These are phyloP conservation scores for Ajuga reptans DNA, from an alignment of 305 asterid species.

Conservation along the genomic window DNA sequence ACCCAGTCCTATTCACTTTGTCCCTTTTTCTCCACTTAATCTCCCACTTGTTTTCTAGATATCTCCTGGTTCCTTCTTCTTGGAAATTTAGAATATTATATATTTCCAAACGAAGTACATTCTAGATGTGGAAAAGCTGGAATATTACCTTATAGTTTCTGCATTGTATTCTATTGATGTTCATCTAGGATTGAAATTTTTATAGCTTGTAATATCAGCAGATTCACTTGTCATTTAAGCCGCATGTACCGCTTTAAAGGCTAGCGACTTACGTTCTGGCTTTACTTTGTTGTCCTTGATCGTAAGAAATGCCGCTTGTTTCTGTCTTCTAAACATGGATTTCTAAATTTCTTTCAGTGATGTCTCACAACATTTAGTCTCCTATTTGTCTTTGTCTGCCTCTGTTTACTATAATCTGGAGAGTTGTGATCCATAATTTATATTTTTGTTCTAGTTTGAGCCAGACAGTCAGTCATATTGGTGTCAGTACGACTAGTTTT, in stretches of 20 bases:
- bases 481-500: not conserved
- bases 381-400: not conserved
- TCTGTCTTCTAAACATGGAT: not conserved
- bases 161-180: not conserved
- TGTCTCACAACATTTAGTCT: not conserved
- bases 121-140: not conserved
- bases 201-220: not conserved
- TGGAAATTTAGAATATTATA: not conserved
- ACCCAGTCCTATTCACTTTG: not conserved
- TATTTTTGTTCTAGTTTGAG: not conserved
- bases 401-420: not conserved
- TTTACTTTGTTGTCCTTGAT: not conserved
- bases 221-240: too few species aligned
- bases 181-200: not conserved
- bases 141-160: not conserved
- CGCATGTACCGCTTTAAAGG: too few species aligned
- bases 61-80: not conserved
- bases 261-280: not conserved
- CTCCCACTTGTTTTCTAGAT: not conserved
- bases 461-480: not conserved
- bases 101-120: not conserved
- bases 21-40: slow-evolving; percentile 1
- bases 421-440: not conserved
- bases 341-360: not conserved
- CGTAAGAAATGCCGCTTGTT: not conserved